Percentiles rank a stretch among this genome's conserved stretches.
Conservation (phyloP, 176 grass and related monocot species). For the Coix lacrymajobi region DNA sequence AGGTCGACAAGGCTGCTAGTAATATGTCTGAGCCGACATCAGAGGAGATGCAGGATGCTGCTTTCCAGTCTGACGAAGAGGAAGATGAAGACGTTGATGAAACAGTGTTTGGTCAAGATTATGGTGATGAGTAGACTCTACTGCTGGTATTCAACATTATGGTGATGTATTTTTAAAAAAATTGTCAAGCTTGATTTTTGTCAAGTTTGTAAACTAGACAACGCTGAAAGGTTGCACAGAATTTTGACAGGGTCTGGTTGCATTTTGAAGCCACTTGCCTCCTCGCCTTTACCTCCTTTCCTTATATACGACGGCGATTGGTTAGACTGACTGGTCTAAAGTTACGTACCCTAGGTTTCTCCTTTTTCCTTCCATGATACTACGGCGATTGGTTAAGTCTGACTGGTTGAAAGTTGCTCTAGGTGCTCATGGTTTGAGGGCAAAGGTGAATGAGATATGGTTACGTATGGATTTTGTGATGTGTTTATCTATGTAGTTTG, state of each 20-base stretch:
- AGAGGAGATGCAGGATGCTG: constrained; percentile 15
- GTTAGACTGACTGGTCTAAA: background rate
- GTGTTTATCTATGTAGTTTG: too few relatives aligned
- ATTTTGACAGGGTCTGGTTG: constrained; percentile 14
- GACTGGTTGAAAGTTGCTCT: background rate
- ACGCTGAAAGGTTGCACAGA: constrained; percentile 11
- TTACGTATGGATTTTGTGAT: too few relatives aligned
- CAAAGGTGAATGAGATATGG: too few relatives aligned
- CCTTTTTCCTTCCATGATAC: background rate
- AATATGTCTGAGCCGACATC: background rate
- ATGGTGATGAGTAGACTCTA: constrained; percentile 35
- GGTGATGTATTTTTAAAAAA: background rate
- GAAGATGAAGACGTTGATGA: constrained; percentile 70
- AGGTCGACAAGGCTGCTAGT: constrained; percentile 51
- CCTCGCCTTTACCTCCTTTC: background rate
- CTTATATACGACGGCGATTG: background rate
- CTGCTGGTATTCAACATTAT: background rate
- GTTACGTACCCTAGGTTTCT: background rate
- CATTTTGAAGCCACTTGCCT: background rate
- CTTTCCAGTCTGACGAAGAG: constrained; percentile 37
- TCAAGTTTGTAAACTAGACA: constrained; percentile 17
- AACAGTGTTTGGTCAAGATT: constrained; percentile 79
- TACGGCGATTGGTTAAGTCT: background rate
- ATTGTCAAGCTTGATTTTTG: background rate
- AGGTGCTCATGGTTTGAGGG: too few relatives aligned